Percentiles rank a stretch among this genome's conserved stretches.
Conservation (phyloP, 2,329 filamentous ascomycete species). For the Curvularia eragrostidis region DNA sequence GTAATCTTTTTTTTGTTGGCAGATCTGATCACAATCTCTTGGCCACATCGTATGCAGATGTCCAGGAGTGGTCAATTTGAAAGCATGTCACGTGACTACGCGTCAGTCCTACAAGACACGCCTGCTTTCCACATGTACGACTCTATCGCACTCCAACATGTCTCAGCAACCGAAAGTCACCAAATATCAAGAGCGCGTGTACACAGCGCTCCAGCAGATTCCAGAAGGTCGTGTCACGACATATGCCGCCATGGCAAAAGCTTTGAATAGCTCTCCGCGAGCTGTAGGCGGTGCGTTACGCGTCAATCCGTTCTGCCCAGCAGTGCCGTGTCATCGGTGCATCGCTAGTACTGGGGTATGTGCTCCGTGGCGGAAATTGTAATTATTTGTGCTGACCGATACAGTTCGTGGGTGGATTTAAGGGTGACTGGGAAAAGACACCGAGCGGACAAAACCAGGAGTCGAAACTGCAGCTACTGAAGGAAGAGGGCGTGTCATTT, state of each 20-base stretch:
- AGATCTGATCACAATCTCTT: not conserved
- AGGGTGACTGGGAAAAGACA: conserved; percentile 68
- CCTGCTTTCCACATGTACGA: conserved; percentile 2
- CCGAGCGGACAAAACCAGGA: conserved; percentile 68
- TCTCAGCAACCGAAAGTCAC: conserved; percentile 40
- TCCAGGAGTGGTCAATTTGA: conserved; percentile 36
- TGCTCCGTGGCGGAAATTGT: not conserved
- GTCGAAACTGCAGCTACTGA: conserved; percentile 68
- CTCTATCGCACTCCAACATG: conserved; percentile 14
- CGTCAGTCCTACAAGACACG: conserved; percentile 18
- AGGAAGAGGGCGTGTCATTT: conserved; percentile 69
- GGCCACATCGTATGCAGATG: not conserved
- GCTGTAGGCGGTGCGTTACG: conserved; percentile 80
- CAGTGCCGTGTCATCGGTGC: conserved; percentile 82
- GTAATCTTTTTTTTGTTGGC: not conserved
- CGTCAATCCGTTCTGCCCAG: conserved; percentile 80
- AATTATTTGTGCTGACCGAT: conserved; percentile 7
- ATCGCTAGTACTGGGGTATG: conserved; percentile 73
- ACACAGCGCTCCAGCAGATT: conserved; percentile 76
- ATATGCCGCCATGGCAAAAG: conserved; percentile 73
- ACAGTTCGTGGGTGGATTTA: conserved; percentile 69
- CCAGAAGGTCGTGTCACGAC: conserved; percentile 78
- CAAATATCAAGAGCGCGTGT: conserved; percentile 60
- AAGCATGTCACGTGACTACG: conserved; percentile 45
- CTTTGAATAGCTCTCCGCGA: conserved; percentile 73